These are phyloP conservation scores for Quercus bicolor DNA, from an alignment of 306 rosid species.

Conservation along the genomic window DNA sequence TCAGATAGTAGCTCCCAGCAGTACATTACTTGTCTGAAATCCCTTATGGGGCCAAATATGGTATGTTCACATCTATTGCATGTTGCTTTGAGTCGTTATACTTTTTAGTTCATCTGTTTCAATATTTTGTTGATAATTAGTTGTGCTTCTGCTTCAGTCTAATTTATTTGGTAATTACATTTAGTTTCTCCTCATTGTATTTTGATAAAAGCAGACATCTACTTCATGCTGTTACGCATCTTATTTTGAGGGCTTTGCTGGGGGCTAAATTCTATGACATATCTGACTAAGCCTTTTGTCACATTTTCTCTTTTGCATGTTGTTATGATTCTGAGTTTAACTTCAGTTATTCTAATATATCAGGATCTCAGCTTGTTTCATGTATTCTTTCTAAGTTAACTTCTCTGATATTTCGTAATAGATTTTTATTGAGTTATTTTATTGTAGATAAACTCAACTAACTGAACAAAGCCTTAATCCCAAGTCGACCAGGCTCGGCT, in stretches of 20 bases:
- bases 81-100: slow-evolving; percentile 9
- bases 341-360: background rate
- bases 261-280: background rate
- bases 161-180: background rate
- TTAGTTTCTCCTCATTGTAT: background rate
- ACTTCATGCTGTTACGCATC: background rate
- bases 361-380: background rate
- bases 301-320: background rate
- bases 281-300: background rate
- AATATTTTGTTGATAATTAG: background rate
- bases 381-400: background rate
- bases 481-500: background rate
- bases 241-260: background rate
- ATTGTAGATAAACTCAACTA: background rate
- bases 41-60: slow-evolving; percentile 64
- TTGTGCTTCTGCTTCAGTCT: background rate
- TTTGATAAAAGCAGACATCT: background rate
- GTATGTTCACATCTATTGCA: slow-evolving; percentile 41
- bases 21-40: slow-evolving; percentile 69
- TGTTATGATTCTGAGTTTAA: background rate
- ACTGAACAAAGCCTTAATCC: background rate
- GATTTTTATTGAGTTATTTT: background rate
- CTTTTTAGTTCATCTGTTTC: background rate
- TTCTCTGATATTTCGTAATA: background rate
- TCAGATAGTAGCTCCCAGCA: slow-evolving; percentile 49